These are phyloP conservation scores for Penicillium italicum DNA, from an alignment of 2,329 filamentous ascomycete genomes.

Conservation along the genomic window DNA sequence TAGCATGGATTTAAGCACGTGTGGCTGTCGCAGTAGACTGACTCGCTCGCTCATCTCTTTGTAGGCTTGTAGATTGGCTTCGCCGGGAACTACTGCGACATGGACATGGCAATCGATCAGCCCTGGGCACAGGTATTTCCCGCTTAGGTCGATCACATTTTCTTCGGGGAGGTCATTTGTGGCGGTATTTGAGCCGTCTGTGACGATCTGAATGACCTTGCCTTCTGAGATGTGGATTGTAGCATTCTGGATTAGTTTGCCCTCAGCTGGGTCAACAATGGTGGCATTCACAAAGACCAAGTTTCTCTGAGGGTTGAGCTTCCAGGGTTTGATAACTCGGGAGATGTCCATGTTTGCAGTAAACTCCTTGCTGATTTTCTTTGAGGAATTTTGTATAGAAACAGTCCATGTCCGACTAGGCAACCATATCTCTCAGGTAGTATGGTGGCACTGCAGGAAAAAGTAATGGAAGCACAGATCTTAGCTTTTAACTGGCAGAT, in stretches of 20 bases:
- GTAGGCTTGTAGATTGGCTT: slow-evolving; percentile 18
- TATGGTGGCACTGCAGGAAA: neutral
- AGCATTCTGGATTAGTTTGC: slow-evolving; percentile 13
- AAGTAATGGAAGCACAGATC: neutral
- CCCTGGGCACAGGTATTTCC: slow-evolving; percentile 50
- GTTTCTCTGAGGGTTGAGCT: slow-evolving; percentile 8
- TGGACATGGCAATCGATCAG: slow-evolving; percentile 55
- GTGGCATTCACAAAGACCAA: slow-evolving; percentile 16
- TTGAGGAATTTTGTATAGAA: neutral
- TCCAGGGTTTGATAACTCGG: slow-evolving; percentile 20
- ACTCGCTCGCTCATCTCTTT: slow-evolving; percentile 17
- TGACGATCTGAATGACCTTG: slow-evolving; percentile 11
- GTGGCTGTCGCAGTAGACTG: slow-evolving; percentile 21
- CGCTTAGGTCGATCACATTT: slow-evolving; percentile 38
- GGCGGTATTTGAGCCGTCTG: neutral
- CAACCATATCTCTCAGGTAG: neutral
- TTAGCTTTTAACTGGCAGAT: neutral
- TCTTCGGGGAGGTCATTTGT: neutral
- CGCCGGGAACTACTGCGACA: slow-evolving; percentile 46
- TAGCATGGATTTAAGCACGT: slow-evolving; percentile 46
- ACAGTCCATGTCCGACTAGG: neutral
- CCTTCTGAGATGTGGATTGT: slow-evolving; percentile 16
- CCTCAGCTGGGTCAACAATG: slow-evolving; percentile 19
- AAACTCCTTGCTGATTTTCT: neutral
- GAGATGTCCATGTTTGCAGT: slow-evolving; percentile 16